Percentiles rank a stretch among this genome's conserved stretches.
Evolutionary conservation across 2,329 filamentous ascomycete genomes (phyloP).

Genomic region (Sporothrix dimorphospora): DNA sequence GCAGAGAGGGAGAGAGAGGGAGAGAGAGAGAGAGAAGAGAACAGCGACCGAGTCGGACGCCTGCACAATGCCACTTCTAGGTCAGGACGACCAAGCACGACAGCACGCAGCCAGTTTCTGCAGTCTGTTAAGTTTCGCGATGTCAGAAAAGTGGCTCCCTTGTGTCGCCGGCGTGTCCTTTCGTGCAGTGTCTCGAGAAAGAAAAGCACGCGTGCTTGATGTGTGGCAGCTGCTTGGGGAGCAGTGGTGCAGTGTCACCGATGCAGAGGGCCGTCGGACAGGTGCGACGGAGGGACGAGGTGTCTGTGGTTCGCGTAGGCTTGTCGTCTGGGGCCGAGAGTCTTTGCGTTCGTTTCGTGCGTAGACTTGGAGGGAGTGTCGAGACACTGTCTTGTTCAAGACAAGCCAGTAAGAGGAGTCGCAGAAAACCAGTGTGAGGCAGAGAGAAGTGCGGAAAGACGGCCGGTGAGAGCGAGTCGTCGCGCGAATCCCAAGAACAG

Average conservation of each 20-base stretch:
- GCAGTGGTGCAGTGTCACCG: conserved; percentile 12
- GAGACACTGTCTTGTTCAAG: conserved; percentile 5
- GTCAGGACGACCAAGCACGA: not conserved
- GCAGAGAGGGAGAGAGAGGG: not conserved
- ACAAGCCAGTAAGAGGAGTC: not conserved
- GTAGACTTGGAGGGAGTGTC: conserved; percentile 4
- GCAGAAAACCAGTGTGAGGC: conserved; percentile 7
- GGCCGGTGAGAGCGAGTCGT: not conserved
- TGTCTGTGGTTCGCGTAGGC: not conserved
- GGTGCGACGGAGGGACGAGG: not conserved
- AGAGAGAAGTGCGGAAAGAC: not conserved
- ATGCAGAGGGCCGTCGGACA: conserved; percentile 12
- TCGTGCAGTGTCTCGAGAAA: not conserved
- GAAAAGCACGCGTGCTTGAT: not conserved
- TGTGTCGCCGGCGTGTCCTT: not conserved
- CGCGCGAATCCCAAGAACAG: not conserved
- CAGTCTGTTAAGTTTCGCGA: not conserved
- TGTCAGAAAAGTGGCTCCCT: conserved; percentile 1
- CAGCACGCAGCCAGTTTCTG: not conserved
- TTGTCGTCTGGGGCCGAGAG: not conserved
- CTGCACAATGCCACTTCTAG: conserved; percentile 10
- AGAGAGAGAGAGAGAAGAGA: not conserved
- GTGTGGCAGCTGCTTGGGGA: conserved; percentile 15
- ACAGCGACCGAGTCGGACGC: not conserved
- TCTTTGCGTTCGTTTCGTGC: conserved; percentile 19